Evolutionary conservation across 495 filamentous ascomycete genomes (phyloP), one percentile per base, ranked within the genome.

Genomic region (Annulohypoxylon maeteangense): DNA sequence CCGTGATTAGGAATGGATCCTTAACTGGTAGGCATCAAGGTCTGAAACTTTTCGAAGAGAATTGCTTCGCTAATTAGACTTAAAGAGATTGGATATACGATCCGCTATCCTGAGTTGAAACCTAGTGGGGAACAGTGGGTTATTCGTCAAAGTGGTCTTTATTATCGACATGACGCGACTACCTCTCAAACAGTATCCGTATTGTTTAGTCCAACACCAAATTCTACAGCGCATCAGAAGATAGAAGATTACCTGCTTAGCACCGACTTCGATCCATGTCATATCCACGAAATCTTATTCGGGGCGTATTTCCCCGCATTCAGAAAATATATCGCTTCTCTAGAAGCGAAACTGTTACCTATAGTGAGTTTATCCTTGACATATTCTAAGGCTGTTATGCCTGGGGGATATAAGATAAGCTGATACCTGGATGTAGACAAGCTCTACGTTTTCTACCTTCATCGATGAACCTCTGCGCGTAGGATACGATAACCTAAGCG

Each of bases 131-230:
- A 78, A 11, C 65, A 72, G 14, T 85, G 83, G 83, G 72, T 72
- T 5, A 75, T 83, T 34, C 82, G 83, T 11, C 83, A 84, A 60
- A 83, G 71, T 6, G 82, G 81, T 0, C 58, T 85, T 4, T 85
- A 81, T 65, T 82, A 83, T 32, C 78, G 76, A 62, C 77, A 75
- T 51, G 70, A 82, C 34, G 20, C 56, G 4, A 20, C 27, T 14
- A 81, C 69, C 7, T 65, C 60, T 34, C 75, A 78, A 44, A 75
- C 71, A 10, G 60, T 76, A n/a, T 81, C 70, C 32, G 64, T 84
- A 0, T 62, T 82, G 16, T 62, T 85, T 42, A 79, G 79, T 62
- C 81, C 83, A 51, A 76, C 70, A 0, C 67, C 64, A 58, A 67
- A 78, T n/a, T 79, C 75, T 8, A 38, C 63, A 20, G 77, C 75